Conservation (phyloP, 805 yeast genomes). For the Pichia phayaonensis region DNA sequence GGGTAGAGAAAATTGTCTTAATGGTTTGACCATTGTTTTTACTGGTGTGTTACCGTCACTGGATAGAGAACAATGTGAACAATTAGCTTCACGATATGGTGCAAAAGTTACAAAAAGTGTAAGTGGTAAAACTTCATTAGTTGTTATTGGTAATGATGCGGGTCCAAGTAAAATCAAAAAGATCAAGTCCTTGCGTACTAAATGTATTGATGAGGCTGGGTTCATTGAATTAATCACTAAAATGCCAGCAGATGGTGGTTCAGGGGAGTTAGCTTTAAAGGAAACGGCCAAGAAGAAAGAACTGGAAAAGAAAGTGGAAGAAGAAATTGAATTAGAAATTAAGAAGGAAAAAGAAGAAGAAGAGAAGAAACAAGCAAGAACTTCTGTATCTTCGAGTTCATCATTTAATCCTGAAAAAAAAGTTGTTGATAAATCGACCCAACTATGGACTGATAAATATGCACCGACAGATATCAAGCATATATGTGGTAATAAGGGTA, state of each 20-base stretch:
- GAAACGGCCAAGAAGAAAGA: constrained; percentile 62
- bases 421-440: constrained; percentile 24
- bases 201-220: constrained; percentile 83
- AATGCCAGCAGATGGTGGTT: constrained; percentile 93
- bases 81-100: constrained; percentile 76
- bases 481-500: constrained; percentile 85
- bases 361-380: constrained; percentile 14
- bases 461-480: constrained; percentile 76
- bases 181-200: constrained; percentile 63
- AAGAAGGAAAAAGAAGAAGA: constrained; percentile 20
- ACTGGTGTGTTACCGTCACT: constrained; percentile 83
- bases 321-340: constrained; percentile 34
- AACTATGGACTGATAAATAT: constrained; percentile 87
- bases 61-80: constrained; percentile 69
- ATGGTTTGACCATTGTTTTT: constrained; percentile 86
- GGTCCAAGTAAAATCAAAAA: constrained; percentile 90
- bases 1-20: constrained; percentile 78
- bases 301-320: constrained; percentile 51
- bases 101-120: constrained; percentile 85
- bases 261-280: constrained; percentile 66
- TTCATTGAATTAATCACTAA: constrained; percentile 61
- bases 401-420: constrained; percentile 18
- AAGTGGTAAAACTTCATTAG: constrained; percentile 77
- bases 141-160: constrained; percentile 91
- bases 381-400: not conserved